phyloP scores from a whole-genome alignment of 352 stramenopile species.

The Phytophthora citricola region DNA sequence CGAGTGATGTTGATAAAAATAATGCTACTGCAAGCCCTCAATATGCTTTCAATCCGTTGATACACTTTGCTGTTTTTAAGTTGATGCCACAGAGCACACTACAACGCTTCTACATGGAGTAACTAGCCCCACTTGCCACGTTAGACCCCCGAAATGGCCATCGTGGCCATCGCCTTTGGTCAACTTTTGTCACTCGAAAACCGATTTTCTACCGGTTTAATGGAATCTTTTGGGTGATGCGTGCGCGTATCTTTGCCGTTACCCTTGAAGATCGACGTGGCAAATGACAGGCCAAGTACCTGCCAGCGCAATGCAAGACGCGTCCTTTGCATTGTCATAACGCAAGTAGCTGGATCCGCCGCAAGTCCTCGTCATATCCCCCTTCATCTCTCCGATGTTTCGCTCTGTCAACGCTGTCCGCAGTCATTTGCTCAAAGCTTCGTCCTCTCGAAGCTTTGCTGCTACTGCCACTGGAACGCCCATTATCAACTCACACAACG shows the following conservation, averaged over 20 bases:
- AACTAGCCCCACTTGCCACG: no score
- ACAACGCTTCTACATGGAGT: no score
- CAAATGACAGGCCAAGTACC: conserved; percentile 15
- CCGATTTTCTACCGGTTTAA: neutral
- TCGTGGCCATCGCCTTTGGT: neutral
- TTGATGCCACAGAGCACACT: no score
- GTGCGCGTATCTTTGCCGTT: conserved; percentile 18
- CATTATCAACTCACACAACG: conserved; percentile 92
- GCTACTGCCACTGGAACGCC: conserved; percentile 47
- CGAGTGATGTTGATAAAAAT: no score
- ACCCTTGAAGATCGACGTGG: conserved; percentile 24
- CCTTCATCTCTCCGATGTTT: conserved; percentile 18
- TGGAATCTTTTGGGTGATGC: conserved; percentile 6
- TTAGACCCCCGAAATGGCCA: neutral
- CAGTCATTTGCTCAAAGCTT: conserved; percentile 11
- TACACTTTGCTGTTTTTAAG: no score
- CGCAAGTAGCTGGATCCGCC: conserved; percentile 14
- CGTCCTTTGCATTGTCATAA: conserved; percentile 13
- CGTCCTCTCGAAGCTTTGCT: conserved; percentile 19
- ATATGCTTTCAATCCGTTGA: no score
- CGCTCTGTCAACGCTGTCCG: conserved; percentile 5
- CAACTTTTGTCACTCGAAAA: neutral
- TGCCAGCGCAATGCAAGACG: conserved; percentile 14
- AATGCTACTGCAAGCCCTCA: no score
- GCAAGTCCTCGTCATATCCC: conserved; percentile 8